Evolutionary conservation across 2,329 filamentous ascomycete species (phyloP), one percentile per base, ranked within the genome.

Genomic region (Pseudogymnoascus sp.): DNA sequence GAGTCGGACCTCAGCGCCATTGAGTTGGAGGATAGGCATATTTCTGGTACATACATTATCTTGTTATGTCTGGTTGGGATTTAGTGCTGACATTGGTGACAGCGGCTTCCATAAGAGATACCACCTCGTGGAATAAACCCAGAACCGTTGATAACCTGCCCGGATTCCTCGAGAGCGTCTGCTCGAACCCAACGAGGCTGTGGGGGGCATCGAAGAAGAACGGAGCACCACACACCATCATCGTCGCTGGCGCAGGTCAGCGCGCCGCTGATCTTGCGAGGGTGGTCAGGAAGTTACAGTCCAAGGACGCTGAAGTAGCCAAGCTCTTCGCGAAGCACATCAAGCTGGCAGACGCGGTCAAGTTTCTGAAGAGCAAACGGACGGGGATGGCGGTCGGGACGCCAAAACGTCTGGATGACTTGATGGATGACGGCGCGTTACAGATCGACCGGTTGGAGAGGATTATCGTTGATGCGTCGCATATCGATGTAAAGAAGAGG

Each of bases 291-390:
- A 86, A 87, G 67, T 93, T 95, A 70, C 90, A 93, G 72, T 87
- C 82, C 61, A 91, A 95, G 74, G 86, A 91, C 7, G 86, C 83
- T 60, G 83, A 85, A 53, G 87, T 99, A 1, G 89, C 90, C 1
- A 99, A 99, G 75, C 80, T 99, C 73, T 99, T 99, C 75, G 93
- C 95, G 33, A 99, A 99, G 76, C 95, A 99, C 75, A 96, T 99
- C 79, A 99, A 99, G 77, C 77, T 99, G 10, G 85, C 90, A 62
- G 93, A 97, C 70, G 90, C 93, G 35, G 85, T 93, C 61, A 82
- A 88, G 64, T 90, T 89, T 72, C 84, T 96, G 44, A 82, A 89
- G 70, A 81, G 77, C 62, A 80, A 77, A 68, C 87, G 88, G 65
- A 90, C 92, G 11, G 91, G 91, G 29, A 90, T 97, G 67, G 93